These are phyloP conservation scores for Entelexis paramagnoliae DNA, from an alignment of 1,139 yeast species.

Conservation along the genomic window DNA sequence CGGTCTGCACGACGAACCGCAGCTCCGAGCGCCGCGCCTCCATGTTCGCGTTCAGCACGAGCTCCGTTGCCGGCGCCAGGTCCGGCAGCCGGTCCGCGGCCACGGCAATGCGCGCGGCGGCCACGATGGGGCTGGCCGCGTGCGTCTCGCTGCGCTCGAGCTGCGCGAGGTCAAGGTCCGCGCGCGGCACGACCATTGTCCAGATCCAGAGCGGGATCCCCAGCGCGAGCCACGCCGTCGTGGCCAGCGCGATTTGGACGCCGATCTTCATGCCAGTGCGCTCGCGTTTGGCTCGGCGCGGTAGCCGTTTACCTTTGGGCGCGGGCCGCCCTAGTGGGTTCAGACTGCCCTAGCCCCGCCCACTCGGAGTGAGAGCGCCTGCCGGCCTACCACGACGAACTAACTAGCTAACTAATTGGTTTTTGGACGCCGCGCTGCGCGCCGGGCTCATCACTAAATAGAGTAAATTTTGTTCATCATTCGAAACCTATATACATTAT, in stretches of 20 bases:
- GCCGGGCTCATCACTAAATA: too few species aligned
- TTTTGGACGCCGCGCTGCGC: too few species aligned
- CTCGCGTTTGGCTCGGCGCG: background rate
- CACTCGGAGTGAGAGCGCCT: too few species aligned
- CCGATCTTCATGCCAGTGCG: slow-evolving; percentile 5
- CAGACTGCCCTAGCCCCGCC: background rate
- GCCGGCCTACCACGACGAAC: too few species aligned
- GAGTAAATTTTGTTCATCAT: background rate
- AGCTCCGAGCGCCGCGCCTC: slow-evolving; percentile 19
- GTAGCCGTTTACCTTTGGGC: background rate
- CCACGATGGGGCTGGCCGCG: slow-evolving; percentile 34
- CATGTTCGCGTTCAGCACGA: slow-evolving; percentile 31
- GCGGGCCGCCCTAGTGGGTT: background rate
- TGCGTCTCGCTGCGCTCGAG: slow-evolving; percentile 39
- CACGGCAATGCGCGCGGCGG: slow-evolving; percentile 32
- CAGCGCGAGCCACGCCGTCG: slow-evolving; percentile 30
- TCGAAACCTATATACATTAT: slow-evolving; percentile 3
- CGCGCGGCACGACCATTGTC: slow-evolving; percentile 67
- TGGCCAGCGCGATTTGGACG: slow-evolving; percentile 14
- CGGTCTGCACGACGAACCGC: slow-evolving; percentile 27
- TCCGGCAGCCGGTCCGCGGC: slow-evolving; percentile 31
- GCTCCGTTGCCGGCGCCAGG: slow-evolving; percentile 39
- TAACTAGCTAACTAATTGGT: too few species aligned
- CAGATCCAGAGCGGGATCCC: slow-evolving; percentile 67
- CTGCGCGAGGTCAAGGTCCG: slow-evolving; percentile 53